These are phyloP conservation scores for Nemania sp. DNA, from an alignment of 2,329 filamentous ascomycete genomes.

Conservation along the genomic window DNA sequence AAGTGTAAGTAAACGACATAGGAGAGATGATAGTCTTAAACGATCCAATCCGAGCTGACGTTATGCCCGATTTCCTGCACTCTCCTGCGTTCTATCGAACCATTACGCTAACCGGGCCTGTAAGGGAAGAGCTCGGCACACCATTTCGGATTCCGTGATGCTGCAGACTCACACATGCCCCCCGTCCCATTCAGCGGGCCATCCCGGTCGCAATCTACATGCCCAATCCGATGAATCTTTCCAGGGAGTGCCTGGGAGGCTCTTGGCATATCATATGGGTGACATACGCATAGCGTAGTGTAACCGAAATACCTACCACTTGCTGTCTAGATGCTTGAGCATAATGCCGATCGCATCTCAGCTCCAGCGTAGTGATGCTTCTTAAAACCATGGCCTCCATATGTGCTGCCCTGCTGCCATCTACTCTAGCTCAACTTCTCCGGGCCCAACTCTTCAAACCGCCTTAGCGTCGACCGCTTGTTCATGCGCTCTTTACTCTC, in stretches of 20 bases:
- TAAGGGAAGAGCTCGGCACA: slow-evolving; percentile 13
- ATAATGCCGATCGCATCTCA: slow-evolving; percentile 1
- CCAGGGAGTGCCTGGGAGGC: not conserved
- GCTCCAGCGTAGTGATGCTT: slow-evolving; percentile 1
- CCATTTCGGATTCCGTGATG: slow-evolving; percentile 19
- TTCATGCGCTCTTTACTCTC: not conserved
- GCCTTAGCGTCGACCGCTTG: not conserved
- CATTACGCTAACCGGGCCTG: slow-evolving; percentile 29
- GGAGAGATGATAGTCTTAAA: not conserved
- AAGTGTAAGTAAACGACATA: not conserved
- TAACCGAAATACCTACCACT: not conserved
- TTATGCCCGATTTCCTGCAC: slow-evolving; percentile 2
- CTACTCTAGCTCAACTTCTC: not conserved
- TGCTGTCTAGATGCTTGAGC: not conserved
- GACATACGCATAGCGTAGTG: not conserved
- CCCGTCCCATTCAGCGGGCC: slow-evolving; percentile 12
- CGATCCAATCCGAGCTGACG: slow-evolving; percentile 23
- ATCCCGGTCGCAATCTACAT: slow-evolving; percentile 10
- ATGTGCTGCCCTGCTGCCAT: not conserved
- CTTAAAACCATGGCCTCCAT: slow-evolving; percentile 10
- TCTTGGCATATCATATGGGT: not conserved
- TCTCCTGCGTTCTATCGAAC: slow-evolving; percentile 12
- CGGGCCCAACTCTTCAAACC: not conserved
- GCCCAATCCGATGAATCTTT: not conserved
- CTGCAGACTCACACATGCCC: slow-evolving; percentile 14